Evolutionary conservation across 768 basidiomycete genomes (phyloP).

Genomic region (Amylocystis lapponica): DNA sequence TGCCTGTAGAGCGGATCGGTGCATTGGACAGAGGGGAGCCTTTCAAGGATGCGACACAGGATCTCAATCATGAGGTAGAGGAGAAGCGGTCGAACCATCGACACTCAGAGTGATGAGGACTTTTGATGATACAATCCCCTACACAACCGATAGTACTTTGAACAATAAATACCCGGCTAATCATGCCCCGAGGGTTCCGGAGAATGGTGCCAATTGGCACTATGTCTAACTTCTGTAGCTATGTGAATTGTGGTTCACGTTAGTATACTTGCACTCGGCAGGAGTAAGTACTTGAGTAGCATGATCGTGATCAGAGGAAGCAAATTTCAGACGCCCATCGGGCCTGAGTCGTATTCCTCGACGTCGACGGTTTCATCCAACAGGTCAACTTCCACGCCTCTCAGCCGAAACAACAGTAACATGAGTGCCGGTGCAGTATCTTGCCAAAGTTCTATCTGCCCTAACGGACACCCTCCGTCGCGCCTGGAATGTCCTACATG

Average conservation of each 20-base stretch:
- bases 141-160: background rate
- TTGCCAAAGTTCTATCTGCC: constrained; percentile 69
- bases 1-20: constrained; percentile 60
- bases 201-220: too few species aligned
- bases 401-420: too few species aligned
- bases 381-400: too few species aligned
- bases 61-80: constrained; percentile 60
- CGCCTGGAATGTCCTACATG: constrained; percentile 91
- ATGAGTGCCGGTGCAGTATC: constrained; percentile 37
- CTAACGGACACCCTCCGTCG: constrained; percentile 80
- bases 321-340: too few species aligned
- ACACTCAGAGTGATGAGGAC: background rate
- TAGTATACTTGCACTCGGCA: too few species aligned
- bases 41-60: constrained; percentile 60
- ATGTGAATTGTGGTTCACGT: background rate
- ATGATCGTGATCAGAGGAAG: too few species aligned
- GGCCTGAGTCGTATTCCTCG: too few species aligned
- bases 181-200: too few species aligned
- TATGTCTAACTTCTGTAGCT: too few species aligned
- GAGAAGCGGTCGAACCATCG: constrained; percentile 24
- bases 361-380: too few species aligned
- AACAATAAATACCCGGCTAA: background rate
- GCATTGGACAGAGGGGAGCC: constrained; percentile 48
- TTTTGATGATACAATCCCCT: too few species aligned
- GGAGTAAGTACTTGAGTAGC: too few species aligned